Evolutionary conservation across 495 filamentous ascomycete species (phyloP).

Genomic region (Penicillium coffeae): DNA sequence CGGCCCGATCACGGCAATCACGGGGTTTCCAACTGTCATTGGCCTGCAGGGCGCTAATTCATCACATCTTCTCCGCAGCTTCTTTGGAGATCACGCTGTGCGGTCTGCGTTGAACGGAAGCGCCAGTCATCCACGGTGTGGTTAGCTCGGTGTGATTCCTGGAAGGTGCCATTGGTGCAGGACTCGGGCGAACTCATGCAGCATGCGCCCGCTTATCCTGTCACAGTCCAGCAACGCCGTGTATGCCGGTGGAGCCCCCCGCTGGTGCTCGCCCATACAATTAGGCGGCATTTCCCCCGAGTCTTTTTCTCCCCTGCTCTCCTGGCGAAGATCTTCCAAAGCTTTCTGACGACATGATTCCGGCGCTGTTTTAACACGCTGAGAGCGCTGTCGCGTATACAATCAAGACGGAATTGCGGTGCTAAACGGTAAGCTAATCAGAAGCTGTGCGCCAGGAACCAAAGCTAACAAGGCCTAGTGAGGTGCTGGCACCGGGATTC

Average conservation of each 20-base stretch:
- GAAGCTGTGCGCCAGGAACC: too few relatives aligned
- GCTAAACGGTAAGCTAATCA: too few relatives aligned
- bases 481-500: neutral
- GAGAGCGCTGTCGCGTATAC: too few relatives aligned
- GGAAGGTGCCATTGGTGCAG: neutral
- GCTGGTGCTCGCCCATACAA: neutral
- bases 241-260: neutral
- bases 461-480: neutral
- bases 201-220: neutral
- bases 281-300: neutral
- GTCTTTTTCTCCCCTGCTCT: neutral
- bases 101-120: neutral
- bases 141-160: too few relatives aligned
- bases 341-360: neutral
- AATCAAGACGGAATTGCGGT: too few relatives aligned
- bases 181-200: neutral
- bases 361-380: neutral
- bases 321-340: neutral
- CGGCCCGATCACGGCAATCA: constrained; percentile 25
- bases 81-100: constrained; percentile 5
- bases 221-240: neutral
- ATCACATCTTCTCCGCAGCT: too few relatives aligned
- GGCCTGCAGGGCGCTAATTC: constrained; percentile 20
- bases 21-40: constrained; percentile 13
- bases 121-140: neutral